A percentile compares a stretch with the other conserved stretches of the same genome.
Evolutionary conservation across 2,329 filamentous ascomycete species (phyloP).

Genomic region (Pyrenochaeta sp.): DNA sequence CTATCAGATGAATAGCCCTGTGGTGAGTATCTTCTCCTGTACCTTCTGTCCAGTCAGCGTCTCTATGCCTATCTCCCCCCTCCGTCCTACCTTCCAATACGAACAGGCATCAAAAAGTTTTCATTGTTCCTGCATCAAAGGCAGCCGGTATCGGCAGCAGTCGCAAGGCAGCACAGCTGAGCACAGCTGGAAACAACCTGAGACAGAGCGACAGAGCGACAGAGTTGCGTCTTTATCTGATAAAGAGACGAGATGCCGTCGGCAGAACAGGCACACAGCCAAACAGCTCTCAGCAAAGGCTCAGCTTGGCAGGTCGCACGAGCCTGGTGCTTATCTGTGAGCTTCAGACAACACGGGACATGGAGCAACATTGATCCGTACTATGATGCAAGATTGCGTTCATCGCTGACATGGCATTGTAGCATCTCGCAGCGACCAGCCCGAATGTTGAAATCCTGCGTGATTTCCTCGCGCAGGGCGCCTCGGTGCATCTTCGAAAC

Average conservation of each 20-base stretch:
- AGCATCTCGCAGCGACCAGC: slow-evolving; percentile 66
- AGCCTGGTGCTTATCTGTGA: slow-evolving; percentile 41
- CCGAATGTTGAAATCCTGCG: slow-evolving; percentile 63
- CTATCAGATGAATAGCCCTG: slow-evolving; percentile 79
- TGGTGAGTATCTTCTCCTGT: slow-evolving; percentile 48
- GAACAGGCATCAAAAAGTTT: slow-evolving; percentile 3
- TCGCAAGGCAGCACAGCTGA: slow-evolving; percentile 17
- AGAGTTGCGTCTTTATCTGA: slow-evolving; percentile 35
- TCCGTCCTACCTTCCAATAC: slow-evolving; percentile 21
- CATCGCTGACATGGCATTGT: slow-evolving; percentile 35
- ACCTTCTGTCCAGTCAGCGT: slow-evolving; percentile 26
- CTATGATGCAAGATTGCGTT: slow-evolving; percentile 39
- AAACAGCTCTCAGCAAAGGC: slow-evolving; percentile 27
- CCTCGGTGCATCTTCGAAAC: slow-evolving; percentile 67
- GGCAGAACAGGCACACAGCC: slow-evolving; percentile 29
- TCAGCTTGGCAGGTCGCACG: slow-evolving; percentile 31
- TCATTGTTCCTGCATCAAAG: slow-evolving; percentile 15
- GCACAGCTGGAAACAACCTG: slow-evolving; percentile 19
- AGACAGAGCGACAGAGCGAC: slow-evolving; percentile 33
- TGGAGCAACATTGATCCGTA: slow-evolving; percentile 35
- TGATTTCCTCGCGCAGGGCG: slow-evolving; percentile 63
- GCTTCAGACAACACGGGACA: slow-evolving; percentile 19
- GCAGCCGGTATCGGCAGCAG: slow-evolving; percentile 37
- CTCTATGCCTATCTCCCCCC: slow-evolving; percentile 27
- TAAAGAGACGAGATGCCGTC: slow-evolving; percentile 35